A percentile compares a stretch with the other conserved stretches of the same genome.
Evolutionary conservation across 1,284 basidiomycete genomes (phyloP).

Genomic region (Ganoderma lingzhi): DNA sequence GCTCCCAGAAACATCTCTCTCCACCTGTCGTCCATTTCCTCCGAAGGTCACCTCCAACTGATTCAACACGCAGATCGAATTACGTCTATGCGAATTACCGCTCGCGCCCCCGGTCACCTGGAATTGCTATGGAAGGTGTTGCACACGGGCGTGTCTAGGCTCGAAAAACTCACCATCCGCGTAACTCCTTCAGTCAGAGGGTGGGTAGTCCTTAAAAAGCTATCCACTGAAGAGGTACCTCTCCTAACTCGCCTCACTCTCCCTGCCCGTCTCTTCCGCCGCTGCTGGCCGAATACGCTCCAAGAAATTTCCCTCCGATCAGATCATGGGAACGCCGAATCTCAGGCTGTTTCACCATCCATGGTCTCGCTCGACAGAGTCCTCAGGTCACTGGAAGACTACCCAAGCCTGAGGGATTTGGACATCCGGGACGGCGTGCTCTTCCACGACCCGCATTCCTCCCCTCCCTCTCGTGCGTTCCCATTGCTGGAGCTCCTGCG

Average conservation of each 20-base stretch:
- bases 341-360: no score
- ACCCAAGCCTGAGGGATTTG: background rate
- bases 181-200: no score
- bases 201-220: background rate
- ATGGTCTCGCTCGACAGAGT: background rate
- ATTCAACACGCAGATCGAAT: background rate
- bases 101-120: background rate
- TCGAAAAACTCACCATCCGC: background rate
- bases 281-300: background rate
- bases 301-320: background rate
- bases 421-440: background rate
- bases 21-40: background rate
- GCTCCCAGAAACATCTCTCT: background rate
- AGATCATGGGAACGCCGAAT: background rate
- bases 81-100: background rate
- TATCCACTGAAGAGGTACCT: background rate
- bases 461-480: background rate
- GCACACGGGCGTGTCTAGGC: background rate
- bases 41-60: background rate
- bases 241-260: background rate
- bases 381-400: background rate
- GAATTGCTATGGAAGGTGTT: background rate
- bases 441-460: background rate
- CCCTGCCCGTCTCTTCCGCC: background rate
- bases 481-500: background rate